These are phyloP conservation scores for Colletotrichum liriopes DNA, from an alignment of 2,329 filamentous ascomycete species.

Conservation along the genomic window DNA sequence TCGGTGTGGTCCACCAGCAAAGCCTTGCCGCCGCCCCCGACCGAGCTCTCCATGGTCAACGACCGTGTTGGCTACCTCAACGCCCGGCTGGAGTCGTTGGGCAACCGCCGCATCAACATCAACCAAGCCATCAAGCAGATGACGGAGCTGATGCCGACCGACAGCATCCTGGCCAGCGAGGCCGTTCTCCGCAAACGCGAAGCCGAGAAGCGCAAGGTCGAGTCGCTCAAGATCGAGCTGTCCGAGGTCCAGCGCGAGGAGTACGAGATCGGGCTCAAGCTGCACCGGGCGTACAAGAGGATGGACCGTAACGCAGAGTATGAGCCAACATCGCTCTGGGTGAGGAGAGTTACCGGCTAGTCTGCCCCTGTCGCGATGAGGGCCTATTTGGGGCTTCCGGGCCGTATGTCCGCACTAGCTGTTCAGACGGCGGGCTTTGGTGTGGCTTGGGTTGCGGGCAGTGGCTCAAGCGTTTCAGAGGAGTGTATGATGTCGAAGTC, in stretches of 20 bases:
- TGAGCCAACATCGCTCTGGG: slow-evolving; percentile 82
- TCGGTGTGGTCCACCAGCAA: slow-evolving; percentile 66
- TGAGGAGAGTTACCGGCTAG: slow-evolving; percentile 80
- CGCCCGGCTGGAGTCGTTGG: slow-evolving; percentile 75
- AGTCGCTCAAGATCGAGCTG: slow-evolving; percentile 76
- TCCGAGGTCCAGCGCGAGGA: slow-evolving; percentile 82
- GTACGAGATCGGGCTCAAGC: slow-evolving; percentile 82
- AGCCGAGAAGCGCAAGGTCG: slow-evolving; percentile 75
- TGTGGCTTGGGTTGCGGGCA: slow-evolving; percentile 19
- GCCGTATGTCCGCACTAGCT: not conserved
- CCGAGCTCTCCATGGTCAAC: slow-evolving; percentile 69
- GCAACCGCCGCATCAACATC: slow-evolving; percentile 80
- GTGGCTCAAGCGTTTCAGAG: slow-evolving; percentile 35
- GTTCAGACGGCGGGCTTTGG: slow-evolving; percentile 2
- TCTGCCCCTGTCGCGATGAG: slow-evolving; percentile 3
- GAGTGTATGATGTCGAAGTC: slow-evolving; percentile 25
- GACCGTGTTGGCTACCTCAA: slow-evolving; percentile 79
- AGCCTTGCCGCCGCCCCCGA: slow-evolving; percentile 73
- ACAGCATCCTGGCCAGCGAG: slow-evolving; percentile 77
- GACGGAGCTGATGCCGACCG: slow-evolving; percentile 82
- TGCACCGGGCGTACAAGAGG: slow-evolving; percentile 83
- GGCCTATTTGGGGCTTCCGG: not conserved
- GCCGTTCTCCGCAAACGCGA: slow-evolving; percentile 73
- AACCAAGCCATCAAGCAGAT: slow-evolving; percentile 82
- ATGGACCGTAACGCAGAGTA: slow-evolving; percentile 77